Evolutionary conservation across 148 eudicot genomes (phyloP), one percentile per base, ranked within the genome.

Genomic region (Tetragonia tetragonoides): DNA sequence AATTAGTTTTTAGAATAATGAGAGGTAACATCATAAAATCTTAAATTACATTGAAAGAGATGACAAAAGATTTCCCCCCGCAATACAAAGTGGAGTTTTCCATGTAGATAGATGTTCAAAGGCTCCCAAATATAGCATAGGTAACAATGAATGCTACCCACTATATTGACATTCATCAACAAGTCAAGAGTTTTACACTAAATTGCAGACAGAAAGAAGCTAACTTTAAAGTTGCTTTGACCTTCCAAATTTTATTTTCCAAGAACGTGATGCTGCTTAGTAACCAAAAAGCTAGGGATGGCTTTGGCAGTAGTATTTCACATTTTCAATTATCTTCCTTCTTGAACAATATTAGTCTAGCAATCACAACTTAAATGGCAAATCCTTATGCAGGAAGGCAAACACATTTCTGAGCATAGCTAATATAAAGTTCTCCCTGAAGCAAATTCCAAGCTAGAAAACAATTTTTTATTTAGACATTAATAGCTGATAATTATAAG

Each of bases 91-190:
- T 51, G 41, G 46, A 72, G 75, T 4, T 72, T 46, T 56, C 44
- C 75, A 59, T 59, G 66, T 17, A 20, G 10, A 74, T 74, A 74
- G 53, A 21, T 23, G 49, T 59, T 16, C 76, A 57, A 57, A 54
- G 51, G 3, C 21, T 10, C 23, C 40, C 54, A 37, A 12, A 7
- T 6, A 10, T 37, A 37, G 18, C 34, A 28, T 28, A 46, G 38
- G 18, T 10, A 1, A 47, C 21, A 11, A 70, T 1, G 41, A n/a
- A 7, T 18, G 63, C 63, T 28, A 72, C 16, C 57, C 38, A 3
- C 65, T 73, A 38, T 11, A 74, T 53, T 3, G 17, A 3, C 10
- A 21, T 60, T 60, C 66, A 46, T 18, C 16, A 60, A 37, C 14
- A 39, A 10, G 16, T 23, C 51, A 21, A 21, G 5, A 74, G 12